These are phyloP conservation scores for Fusarium succisae DNA, from an alignment of 2,329 filamentous ascomycete genomes.

Conservation along the genomic window DNA sequence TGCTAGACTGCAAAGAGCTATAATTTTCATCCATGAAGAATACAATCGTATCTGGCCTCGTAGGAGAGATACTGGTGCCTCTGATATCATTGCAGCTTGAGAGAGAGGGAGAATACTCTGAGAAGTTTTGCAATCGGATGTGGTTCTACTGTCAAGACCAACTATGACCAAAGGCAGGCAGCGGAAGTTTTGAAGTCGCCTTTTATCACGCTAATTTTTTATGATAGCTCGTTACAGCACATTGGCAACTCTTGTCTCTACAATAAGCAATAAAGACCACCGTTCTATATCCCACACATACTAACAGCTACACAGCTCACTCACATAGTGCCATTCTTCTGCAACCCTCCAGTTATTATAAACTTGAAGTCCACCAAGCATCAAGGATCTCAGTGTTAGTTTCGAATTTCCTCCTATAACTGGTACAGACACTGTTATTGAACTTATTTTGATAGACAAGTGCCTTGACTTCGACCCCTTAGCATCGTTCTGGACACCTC, in stretches of 20 bases:
- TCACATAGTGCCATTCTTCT: slow-evolving; percentile 20
- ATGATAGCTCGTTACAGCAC: slow-evolving; percentile 36
- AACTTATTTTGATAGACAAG: not conserved
- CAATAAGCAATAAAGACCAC: not conserved
- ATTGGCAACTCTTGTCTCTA: slow-evolving; percentile 35
- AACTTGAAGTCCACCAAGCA: slow-evolving; percentile 24
- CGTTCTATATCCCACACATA: no score
- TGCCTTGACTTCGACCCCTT: not conserved
- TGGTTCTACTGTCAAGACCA: slow-evolving; percentile 15
- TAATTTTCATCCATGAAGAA: slow-evolving; percentile 33
- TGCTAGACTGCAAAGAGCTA: slow-evolving; percentile 18
- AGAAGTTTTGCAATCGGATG: slow-evolving; percentile 32
- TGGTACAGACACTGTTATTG: slow-evolving; percentile 25
- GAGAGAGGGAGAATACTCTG: slow-evolving; percentile 23
- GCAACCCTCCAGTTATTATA: slow-evolving; percentile 8
- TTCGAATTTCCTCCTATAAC: slow-evolving; percentile 22
- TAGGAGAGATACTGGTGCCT: slow-evolving; percentile 23
- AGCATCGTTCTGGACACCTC: not conserved
- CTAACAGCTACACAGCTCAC: slow-evolving; percentile 10
- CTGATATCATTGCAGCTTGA: slow-evolving; percentile 16
- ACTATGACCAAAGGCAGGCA: slow-evolving; percentile 30
- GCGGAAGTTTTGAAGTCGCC: slow-evolving; percentile 30
- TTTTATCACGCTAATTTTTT: slow-evolving; percentile 23
- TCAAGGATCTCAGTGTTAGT: slow-evolving; percentile 28
- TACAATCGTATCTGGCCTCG: slow-evolving; percentile 10